Evolutionary conservation across 306 rosid genomes (phyloP), one percentile per base, ranked within the genome.

Genomic region (Cucumis cinereus): DNA sequence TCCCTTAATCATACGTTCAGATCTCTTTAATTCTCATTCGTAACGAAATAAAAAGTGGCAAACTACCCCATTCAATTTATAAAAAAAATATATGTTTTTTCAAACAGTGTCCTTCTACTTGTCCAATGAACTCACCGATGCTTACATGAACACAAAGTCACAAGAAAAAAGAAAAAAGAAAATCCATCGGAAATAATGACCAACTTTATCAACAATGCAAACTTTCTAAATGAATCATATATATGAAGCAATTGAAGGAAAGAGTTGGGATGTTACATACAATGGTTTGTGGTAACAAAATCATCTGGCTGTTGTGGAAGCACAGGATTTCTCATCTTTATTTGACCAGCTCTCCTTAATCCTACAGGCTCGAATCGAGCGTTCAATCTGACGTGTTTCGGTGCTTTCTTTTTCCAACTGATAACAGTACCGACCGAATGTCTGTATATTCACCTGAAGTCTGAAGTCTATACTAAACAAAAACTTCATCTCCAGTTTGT

Each of bases 401-500:
- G 86, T 60, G 52, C 82, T 82, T 86, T 94, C 96, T 64, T 76
- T 85, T 76, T 94, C 96, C 82, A 94, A 81, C 22, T 83, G 89
- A 57, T 74, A 62, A 82, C 99, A 94, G 81, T 88, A 94, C 74
- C 73, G 92, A 80, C 81, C 77, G 79, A 94, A 94, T 1, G 93
- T 89, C 71, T 88, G 97, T 80, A 81, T 59, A 50, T 81, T 88
- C 71, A 94, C 95, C 68, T 94, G 90, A 66, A 94, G 97, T 40
- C 96, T 90, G 84, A 91, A 90, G 85, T 92, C 96, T 80, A 94
- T 88, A 28, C 87, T 81, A 57, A 91, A 94, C 82, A 94, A 84
- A 78, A 94, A 90, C 80, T 83, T 89, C 89, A 90, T 88, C 84
- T 94, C 99, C 92, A 94, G 70, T 79, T 86, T 87, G 90, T 94